These are phyloP conservation scores for Cercospora sp. DNA, from an alignment of 2,329 filamentous ascomycete genomes.

Conservation along the genomic window DNA sequence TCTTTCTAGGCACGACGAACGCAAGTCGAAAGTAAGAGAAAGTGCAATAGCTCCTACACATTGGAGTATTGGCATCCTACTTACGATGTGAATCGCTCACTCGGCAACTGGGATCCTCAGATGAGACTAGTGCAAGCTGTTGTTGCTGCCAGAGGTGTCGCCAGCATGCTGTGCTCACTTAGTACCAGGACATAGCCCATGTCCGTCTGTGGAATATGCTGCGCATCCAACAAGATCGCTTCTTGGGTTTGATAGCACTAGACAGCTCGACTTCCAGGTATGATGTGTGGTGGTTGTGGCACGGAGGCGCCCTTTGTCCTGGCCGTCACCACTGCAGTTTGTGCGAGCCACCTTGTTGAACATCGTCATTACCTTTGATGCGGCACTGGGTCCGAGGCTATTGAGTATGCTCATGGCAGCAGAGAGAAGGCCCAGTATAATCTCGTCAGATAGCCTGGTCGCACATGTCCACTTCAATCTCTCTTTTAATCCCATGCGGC, in stretches of 20 bases:
- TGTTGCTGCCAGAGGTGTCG: neutral
- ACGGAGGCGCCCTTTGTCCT: neutral
- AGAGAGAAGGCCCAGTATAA: neutral
- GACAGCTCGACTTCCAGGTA: neutral
- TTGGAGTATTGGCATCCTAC: neutral
- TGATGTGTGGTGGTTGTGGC: neutral
- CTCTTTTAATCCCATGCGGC: neutral
- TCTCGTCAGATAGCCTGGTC: neutral
- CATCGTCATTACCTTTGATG: neutral
- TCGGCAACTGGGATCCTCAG: neutral
- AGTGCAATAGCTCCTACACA: neutral
- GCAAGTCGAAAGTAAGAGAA: neutral
- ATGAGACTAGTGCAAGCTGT: neutral
- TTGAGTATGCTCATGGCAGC: neutral
- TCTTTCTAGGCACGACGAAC: neutral
- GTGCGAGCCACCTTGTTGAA: neutral
- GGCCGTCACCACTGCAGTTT: neutral
- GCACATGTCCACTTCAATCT: neutral
- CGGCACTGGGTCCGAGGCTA: neutral
- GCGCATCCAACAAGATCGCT: neutral
- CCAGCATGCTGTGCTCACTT: neutral
- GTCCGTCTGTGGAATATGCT: neutral
- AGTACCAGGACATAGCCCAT: neutral
- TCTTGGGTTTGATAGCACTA: neutral
- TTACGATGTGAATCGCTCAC: neutral